Conservation (phyloP, 1,284 basidiomycete species). For the Malassezia brasiliensis region DNA sequence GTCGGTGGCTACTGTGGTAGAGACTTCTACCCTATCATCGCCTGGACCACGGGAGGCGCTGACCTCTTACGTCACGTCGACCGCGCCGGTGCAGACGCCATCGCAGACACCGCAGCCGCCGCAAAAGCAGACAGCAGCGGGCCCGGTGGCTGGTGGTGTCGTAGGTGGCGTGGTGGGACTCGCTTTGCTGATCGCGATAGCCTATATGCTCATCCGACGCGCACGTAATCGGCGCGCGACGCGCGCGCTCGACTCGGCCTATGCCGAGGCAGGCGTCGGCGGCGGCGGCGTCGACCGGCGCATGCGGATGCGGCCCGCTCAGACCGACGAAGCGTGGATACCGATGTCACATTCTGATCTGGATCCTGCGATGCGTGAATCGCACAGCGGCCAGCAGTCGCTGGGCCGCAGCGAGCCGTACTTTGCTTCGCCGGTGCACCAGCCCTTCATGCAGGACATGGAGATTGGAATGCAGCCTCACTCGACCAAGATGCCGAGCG, state of each 20-base stretch:
- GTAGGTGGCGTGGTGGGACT: constrained; percentile 17
- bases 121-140: neutral
- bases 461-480: neutral
- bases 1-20: neutral
- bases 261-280: constrained; percentile 16
- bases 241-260: constrained; percentile 10
- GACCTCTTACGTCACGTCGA: neutral
- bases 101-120: neutral
- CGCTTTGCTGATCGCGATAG: neutral
- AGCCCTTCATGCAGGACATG: neutral
- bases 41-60: neutral
- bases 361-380: neutral
- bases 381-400: neutral
- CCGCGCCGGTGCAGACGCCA: neutral
- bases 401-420: neutral
- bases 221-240: neutral
- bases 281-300: constrained; percentile 16
- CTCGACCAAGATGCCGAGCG: neutral
- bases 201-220: neutral
- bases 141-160: constrained; percentile 15
- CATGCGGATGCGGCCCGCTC: neutral
- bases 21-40: neutral
- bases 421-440: constrained; percentile 1
- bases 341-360: constrained; percentile 1
- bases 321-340: neutral